A percentile compares a stretch with the other conserved stretches of the same genome.
These are phyloP conservation scores for Ascochyta lentis DNA, from an alignment of 2,329 filamentous ascomycete genomes.

Conservation along the genomic window DNA sequence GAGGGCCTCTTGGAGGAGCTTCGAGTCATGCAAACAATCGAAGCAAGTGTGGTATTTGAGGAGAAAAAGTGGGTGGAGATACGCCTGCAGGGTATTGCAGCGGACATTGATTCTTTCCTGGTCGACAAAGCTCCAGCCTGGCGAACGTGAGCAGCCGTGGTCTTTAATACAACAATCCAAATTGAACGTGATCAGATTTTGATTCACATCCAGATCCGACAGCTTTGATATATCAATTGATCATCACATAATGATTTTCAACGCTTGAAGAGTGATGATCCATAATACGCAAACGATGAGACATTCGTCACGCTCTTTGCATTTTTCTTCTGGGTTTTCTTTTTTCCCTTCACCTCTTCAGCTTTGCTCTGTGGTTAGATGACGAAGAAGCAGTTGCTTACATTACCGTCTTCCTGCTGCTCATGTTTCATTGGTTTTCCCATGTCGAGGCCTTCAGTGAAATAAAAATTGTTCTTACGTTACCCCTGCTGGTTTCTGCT, in stretches of 20 bases:
- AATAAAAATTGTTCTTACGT: neutral
- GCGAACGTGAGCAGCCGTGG: constrained; percentile 23
- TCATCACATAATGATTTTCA: no score
- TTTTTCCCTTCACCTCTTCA: no score
- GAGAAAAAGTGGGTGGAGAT: constrained; percentile 48
- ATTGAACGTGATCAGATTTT: no score
- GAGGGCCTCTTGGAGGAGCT: constrained; percentile 43
- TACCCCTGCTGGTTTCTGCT: neutral
- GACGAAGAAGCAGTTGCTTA: no score
- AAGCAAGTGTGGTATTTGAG: constrained; percentile 36
- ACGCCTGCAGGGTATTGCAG: constrained; percentile 38
- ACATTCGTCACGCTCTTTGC: no score
- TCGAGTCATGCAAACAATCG: constrained; percentile 42
- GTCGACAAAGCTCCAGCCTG: constrained; percentile 31
- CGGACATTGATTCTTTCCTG: constrained; percentile 24
- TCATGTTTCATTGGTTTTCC: neutral
- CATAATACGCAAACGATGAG: no score
- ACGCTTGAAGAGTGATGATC: no score
- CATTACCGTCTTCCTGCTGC: neutral
- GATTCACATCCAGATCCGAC: no score
- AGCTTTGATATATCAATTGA: no score
- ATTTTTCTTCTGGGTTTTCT: no score
- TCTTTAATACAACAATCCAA: no score
- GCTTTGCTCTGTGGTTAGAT: no score
- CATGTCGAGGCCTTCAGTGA: neutral